phyloP scores from a whole-genome alignment of 1,139 yeast species.

The Lodderomyces metapsilosis region DNA sequence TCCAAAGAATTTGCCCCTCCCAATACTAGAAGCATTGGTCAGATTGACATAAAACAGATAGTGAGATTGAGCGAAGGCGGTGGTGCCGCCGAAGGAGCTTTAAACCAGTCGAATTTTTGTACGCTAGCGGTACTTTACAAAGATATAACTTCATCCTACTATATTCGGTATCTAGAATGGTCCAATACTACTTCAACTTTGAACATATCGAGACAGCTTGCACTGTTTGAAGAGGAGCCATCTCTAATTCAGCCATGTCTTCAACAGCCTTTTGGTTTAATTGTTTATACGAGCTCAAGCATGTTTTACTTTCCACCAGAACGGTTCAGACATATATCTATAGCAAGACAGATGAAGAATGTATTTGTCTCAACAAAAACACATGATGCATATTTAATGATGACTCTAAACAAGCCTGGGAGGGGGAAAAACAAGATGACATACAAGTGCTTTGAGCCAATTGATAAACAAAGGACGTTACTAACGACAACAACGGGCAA shows the following conservation, averaged over 20 bases:
- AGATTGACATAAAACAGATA: constrained; percentile 27
- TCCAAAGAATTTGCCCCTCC: not conserved
- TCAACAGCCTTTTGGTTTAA: constrained; percentile 25
- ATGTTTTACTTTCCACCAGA: constrained; percentile 33
- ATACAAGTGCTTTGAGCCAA: constrained; percentile 16
- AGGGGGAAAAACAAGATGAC: constrained; percentile 2
- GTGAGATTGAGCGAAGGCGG: constrained; percentile 11
- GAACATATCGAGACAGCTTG: constrained; percentile 25
- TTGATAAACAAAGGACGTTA: constrained; percentile 29
- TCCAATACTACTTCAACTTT: constrained; percentile 12
- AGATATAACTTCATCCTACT: constrained; percentile 31
- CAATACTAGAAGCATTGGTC: constrained; percentile 23
- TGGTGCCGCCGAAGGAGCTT: not conserved
- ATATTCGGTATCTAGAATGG: constrained; percentile 30
- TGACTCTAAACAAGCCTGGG: constrained; percentile 6
- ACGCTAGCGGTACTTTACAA: constrained; percentile 33
- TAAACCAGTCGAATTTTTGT: not conserved
- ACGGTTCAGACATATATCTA: constrained; percentile 13
- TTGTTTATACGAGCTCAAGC: constrained; percentile 29
- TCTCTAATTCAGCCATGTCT: constrained; percentile 23
- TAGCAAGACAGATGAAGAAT: constrained; percentile 13
- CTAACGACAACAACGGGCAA: constrained; percentile 32
- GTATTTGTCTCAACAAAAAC: constrained; percentile 1
- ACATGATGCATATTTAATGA: not conserved
- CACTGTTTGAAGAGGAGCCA: constrained; percentile 37